Base-by-base conservation (phyloP, 495 filamentous ascomycete species). In the Xylaria venustula region DNA sequence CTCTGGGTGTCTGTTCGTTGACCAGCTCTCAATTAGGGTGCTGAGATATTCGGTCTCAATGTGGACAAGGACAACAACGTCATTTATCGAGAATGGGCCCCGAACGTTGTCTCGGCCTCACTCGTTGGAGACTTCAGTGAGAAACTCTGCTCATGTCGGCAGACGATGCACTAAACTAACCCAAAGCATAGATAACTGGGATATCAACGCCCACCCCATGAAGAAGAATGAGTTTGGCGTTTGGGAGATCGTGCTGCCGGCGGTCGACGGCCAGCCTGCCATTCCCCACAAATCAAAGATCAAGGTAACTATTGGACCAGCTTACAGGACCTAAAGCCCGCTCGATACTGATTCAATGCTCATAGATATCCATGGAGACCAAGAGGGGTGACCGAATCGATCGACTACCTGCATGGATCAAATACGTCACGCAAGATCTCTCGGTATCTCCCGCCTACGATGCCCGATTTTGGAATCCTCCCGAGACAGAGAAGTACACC, bases 81-180 rank as follows among this genome's bases (percentile, higher is more conserved):
- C 65, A 81, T 77, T 45, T 98, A 98, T 76, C 85, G 90, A 64
- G 94, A 98, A 85, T 98, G 94, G 94, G 94, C 94, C 1, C 93
- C 94, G 49, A 93, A 90, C 78, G 93, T 91, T 52, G 73, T 85
- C 20, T 75, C 88, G 65, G 94, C 94, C 19, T 87, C 88, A 61
- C 81, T 98, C n/a, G 88, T 98, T 61, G 94, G 94, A 54, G 94
- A 98, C 60, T 98, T 98, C 79, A 98, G 92, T 96, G 40, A 64
- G 67, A 28, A 30, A n/a, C n/a, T 42, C 49, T 23, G 49, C 32
- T 45, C 2, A 58, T 56, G 50, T 58, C 59, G 53, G 32, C 22
- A n/a, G 23, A n/a, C 7, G 36, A 17, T 7, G 15, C 9, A 19
- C 34, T 19, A 22, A 12, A 44, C 63, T 71, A 48, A 69, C 34